These are phyloP conservation scores for Candida odintsovae DNA, from an alignment of 805 yeast species.

Conservation along the genomic window DNA sequence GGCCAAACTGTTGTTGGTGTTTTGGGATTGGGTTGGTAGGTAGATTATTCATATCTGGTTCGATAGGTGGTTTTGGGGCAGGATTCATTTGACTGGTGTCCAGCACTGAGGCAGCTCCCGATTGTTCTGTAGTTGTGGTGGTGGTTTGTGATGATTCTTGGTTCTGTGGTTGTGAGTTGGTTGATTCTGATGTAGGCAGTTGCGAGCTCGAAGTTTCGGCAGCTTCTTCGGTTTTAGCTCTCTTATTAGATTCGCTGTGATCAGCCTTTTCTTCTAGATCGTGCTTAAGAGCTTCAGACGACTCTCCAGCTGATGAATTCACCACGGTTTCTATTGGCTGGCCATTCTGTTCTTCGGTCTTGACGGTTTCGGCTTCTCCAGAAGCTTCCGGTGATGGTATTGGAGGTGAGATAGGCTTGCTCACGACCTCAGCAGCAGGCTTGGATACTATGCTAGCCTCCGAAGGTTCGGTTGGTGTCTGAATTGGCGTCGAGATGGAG, in stretches of 20 bases:
- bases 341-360: constrained; percentile 6
- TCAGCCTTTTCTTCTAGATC: constrained; percentile 5
- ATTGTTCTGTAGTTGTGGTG: background rate
- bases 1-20: constrained; percentile 79
- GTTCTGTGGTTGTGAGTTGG: constrained; percentile 6
- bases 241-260: constrained; percentile 1
- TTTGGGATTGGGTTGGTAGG: constrained; percentile 65
- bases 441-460: constrained; percentile 11
- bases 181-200: background rate
- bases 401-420: constrained; percentile 39
- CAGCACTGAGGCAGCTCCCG: background rate
- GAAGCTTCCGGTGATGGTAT: constrained; percentile 38
- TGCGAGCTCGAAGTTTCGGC: background rate
- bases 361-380: constrained; percentile 22
- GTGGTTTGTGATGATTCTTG: background rate
- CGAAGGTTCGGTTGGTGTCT: constrained; percentile 5
- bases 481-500: constrained; percentile 11
- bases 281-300: constrained; percentile 1
- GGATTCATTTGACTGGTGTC: constrained; percentile 33
- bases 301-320: background rate
- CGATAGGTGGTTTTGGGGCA: constrained; percentile 70
- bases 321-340: background rate
- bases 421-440: constrained; percentile 7
- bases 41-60: constrained; percentile 66
- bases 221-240: constrained; percentile 1